Conservation (phyloP, 1,139 yeast species). For the Scheffersomyces lignicola region DNA sequence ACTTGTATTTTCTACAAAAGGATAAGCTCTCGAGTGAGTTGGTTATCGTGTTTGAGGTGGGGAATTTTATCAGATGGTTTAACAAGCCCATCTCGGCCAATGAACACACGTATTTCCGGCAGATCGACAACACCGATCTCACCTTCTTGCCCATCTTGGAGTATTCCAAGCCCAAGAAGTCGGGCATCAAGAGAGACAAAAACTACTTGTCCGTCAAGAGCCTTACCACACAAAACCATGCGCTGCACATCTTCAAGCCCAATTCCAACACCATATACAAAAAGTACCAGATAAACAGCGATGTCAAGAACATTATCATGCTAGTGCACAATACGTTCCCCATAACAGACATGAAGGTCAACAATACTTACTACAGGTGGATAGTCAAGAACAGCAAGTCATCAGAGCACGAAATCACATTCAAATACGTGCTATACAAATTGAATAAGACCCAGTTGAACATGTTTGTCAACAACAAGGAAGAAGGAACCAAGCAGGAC, state of each 20-base stretch:
- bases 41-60: neutral
- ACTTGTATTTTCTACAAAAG: neutral
- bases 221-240: no score
- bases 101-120: neutral
- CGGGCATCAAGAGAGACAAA: neutral
- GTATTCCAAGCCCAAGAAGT: neutral
- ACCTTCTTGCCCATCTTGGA: neutral
- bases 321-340: conserved; percentile 2
- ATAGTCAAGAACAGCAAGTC: neutral
- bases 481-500: neutral
- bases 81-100: no score
- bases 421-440: conserved; percentile 1
- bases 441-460: neutral
- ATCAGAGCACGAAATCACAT: neutral
- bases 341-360: neutral
- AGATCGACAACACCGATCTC: neutral
- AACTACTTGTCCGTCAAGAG: no score
- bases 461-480: neutral
- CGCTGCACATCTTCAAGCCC: no score
- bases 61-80: neutral
- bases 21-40: neutral
- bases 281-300: neutral
- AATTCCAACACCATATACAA: conserved; percentile 1
- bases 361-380: neutral
- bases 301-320: neutral